These are phyloP conservation scores for Cerrena zonata DNA, from an alignment of 1,284 basidiomycete genomes.

Conservation along the genomic window DNA sequence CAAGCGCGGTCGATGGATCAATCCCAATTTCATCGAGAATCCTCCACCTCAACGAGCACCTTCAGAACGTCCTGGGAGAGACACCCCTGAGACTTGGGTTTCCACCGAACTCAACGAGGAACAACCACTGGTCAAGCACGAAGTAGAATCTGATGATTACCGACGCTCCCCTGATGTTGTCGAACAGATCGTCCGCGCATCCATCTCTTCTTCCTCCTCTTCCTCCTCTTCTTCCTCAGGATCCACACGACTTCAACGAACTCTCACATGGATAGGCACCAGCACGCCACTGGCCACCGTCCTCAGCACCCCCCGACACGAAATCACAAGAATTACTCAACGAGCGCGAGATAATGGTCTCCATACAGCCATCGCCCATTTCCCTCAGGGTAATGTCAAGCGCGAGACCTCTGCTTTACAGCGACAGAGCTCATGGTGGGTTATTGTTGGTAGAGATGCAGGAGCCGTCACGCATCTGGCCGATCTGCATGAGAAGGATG, in stretches of 20 bases:
- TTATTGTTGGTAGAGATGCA: slow-evolving; percentile 14
- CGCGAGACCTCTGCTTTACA: neutral
- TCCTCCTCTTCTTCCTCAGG: slow-evolving; percentile 71
- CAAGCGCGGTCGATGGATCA: slow-evolving; percentile 10
- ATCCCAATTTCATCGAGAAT: slow-evolving; percentile 24
- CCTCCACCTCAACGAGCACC: slow-evolving; percentile 5
- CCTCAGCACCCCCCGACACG: slow-evolving; percentile 21
- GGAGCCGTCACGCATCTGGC: slow-evolving; percentile 12
- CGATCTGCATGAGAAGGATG: slow-evolving; percentile 11
- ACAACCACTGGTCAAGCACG: slow-evolving; percentile 7
- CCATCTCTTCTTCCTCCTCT: slow-evolving; percentile 41
- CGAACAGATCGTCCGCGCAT: slow-evolving; percentile 3
- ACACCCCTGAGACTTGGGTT: slow-evolving; percentile 18
- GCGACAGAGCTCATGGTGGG: slow-evolving; percentile 10
- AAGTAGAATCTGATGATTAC: neutral
- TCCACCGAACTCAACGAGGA: slow-evolving; percentile 24
- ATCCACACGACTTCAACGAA: slow-evolving; percentile 13
- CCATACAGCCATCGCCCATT: slow-evolving; percentile 18
- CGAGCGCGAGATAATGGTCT: slow-evolving; percentile 21
- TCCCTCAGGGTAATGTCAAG: slow-evolving; percentile 15
- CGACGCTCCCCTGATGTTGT: neutral
- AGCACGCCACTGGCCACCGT: slow-evolving; percentile 22
- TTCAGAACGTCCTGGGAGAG: slow-evolving; percentile 7
- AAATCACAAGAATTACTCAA: slow-evolving; percentile 19
- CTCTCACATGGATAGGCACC: slow-evolving; percentile 13